Conservation (phyloP, 2,329 filamentous ascomycete genomes). For the Corniculantispora saksenae region DNA sequence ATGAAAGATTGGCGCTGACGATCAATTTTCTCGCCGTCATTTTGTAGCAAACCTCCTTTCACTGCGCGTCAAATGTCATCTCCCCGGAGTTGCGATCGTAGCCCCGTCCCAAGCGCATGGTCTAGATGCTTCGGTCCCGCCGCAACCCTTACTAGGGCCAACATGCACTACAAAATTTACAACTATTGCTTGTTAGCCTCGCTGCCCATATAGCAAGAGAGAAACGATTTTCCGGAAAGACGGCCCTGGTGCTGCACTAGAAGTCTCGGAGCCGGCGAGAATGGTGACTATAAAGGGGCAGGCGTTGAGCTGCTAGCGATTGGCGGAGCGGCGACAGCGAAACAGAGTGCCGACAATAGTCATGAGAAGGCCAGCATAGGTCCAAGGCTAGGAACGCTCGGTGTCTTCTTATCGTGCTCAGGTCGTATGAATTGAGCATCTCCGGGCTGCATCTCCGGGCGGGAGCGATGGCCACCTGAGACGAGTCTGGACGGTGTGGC, state of each 20-base stretch:
- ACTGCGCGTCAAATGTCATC: neutral
- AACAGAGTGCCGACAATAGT: neutral
- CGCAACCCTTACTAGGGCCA: neutral
- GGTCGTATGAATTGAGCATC: slow-evolving; percentile 13
- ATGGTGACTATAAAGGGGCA: no score
- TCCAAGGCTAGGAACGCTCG: neutral
- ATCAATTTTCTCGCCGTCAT: neutral
- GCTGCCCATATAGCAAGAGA: no score
- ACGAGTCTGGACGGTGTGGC: neutral
- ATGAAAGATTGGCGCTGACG: neutral
- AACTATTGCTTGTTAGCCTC: neutral
- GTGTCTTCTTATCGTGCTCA: slow-evolving; percentile 4
- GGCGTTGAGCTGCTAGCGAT: no score
- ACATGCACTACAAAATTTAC: neutral
- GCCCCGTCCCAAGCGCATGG: neutral
- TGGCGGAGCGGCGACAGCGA: neutral
- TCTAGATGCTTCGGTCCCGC: neutral
- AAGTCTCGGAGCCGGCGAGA: neutral
- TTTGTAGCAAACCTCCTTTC: neutral
- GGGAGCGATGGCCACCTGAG: neutral
- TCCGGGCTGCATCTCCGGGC: slow-evolving; percentile 4
- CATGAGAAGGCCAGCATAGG: neutral
- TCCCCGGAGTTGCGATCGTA: neutral
- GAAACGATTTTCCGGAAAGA: neutral
- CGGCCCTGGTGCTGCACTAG: neutral